A percentile compares a stretch with the other conserved stretches of the same genome.
Conservation (phyloP, 2,329 filamentous ascomycete genomes). For the Dryadomyces quercus-mongolicae region DNA sequence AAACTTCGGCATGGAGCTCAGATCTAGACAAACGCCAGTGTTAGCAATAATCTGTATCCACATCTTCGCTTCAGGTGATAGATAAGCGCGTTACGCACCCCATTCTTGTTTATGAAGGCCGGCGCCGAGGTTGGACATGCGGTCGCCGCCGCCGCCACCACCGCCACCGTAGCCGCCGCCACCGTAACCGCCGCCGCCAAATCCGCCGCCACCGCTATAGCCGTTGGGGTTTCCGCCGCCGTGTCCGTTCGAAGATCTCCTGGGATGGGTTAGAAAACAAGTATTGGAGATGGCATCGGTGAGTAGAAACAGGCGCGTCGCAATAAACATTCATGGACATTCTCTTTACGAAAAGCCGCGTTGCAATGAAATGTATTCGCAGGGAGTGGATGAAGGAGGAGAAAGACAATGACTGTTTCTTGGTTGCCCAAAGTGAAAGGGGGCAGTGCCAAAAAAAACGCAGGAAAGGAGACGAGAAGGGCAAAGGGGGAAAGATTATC, state of each 20-base stretch:
- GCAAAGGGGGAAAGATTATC: neutral
- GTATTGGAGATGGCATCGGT: neutral
- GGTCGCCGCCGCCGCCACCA: slow-evolving; percentile 67
- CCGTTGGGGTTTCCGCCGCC: slow-evolving; percentile 23
- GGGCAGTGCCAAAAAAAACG: neutral
- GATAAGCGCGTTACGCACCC: slow-evolving; percentile 46
- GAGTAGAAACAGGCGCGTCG: neutral
- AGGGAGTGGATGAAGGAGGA: neutral
- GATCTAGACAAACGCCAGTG: slow-evolving; percentile 39
- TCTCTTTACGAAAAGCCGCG: too few relatives aligned
- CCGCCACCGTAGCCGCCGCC: slow-evolving; percentile 21
- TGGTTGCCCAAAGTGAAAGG: neutral
- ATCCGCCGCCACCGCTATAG: slow-evolving; percentile 23
- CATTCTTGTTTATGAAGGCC: slow-evolving; percentile 79
- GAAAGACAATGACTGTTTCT: neutral
- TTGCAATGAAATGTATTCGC: neutral
- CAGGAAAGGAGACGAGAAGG: neutral
- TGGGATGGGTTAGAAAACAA: neutral
- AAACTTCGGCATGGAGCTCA: slow-evolving; percentile 77
- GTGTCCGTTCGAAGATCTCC: slow-evolving; percentile 18
- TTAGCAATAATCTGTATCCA: neutral
- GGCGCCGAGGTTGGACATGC: slow-evolving; percentile 84
- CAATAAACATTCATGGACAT: neutral
- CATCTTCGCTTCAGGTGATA: too few relatives aligned
- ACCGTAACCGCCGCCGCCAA: slow-evolving; percentile 24